Conservation (phyloP, 495 filamentous ascomycete species). For the Penicillium paradoxum region DNA sequence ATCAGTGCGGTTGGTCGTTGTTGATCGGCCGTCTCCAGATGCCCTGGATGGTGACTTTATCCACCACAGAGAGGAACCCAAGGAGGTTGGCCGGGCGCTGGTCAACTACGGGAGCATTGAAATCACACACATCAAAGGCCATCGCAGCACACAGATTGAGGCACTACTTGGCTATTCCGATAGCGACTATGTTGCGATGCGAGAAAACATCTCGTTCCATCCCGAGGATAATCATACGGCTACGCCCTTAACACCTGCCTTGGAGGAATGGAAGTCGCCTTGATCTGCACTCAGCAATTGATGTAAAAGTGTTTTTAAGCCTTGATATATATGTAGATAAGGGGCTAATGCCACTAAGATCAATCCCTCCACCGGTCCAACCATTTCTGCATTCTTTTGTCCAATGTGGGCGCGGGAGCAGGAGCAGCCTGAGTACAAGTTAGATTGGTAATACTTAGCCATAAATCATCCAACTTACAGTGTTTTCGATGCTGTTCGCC, state of each 20-base stretch:
- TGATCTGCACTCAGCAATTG: no score
- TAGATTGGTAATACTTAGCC: background rate
- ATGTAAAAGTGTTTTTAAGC: background rate
- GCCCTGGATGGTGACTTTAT: slow-evolving; percentile 41
- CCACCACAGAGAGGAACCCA: slow-evolving; percentile 44
- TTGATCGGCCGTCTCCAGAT: slow-evolving; percentile 46
- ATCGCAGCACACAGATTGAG: slow-evolving; percentile 74
- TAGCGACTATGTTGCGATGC: slow-evolving; percentile 86
- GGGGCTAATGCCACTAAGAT: background rate
- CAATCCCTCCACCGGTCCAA: slow-evolving; percentile 34
- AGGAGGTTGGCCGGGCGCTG: slow-evolving; percentile 86
- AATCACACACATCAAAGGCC: slow-evolving; percentile 77
- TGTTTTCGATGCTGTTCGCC: slow-evolving; percentile 55
- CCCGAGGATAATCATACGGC: slow-evolving; percentile 22
- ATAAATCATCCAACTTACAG: slow-evolving; percentile 43
- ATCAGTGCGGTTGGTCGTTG: slow-evolving; percentile 77
- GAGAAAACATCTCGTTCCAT: slow-evolving; percentile 77
- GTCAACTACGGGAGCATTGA: slow-evolving; percentile 89
- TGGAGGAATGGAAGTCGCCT: slow-evolving; percentile 22
- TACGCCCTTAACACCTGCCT: slow-evolving; percentile 40
- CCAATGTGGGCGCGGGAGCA: slow-evolving; percentile 26
- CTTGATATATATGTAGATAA: no score
- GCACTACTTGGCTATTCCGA: slow-evolving; percentile 82
- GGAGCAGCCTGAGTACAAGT: slow-evolving; percentile 30
- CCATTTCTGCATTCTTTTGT: slow-evolving; percentile 31